Percentiles rank a stretch among this genome's conserved stretches.
These are phyloP conservation scores for Solanum stenotomum DNA, from an alignment of 257 asterid species.

Conservation along the genomic window DNA sequence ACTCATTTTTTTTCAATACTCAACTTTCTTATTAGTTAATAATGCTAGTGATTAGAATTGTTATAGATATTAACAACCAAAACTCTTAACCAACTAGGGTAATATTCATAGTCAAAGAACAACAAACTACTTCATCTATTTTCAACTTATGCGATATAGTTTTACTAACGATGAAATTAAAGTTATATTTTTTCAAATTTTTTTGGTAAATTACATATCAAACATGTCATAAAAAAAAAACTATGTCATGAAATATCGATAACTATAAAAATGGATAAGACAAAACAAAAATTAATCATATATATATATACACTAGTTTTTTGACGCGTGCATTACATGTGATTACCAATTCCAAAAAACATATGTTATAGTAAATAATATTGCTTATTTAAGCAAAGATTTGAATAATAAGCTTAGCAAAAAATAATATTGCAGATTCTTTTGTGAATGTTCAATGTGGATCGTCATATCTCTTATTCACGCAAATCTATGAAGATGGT, in stretches of 20 bases:
- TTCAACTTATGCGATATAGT: background rate
- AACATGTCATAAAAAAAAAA: background rate
- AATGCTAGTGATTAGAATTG: background rate
- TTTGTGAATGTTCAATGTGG: too few relatives aligned
- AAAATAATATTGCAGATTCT: too few relatives aligned
- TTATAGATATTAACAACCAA: background rate
- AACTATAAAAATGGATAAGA: background rate
- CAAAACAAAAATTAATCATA: background rate
- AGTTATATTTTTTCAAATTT: background rate
- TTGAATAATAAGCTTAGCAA: too few relatives aligned
- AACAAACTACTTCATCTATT: background rate
- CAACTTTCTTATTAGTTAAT: background rate
- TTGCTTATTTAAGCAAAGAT: too few relatives aligned
- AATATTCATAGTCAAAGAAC: background rate
- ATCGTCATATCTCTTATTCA: too few relatives aligned
- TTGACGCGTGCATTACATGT: too few relatives aligned
- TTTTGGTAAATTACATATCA: background rate
- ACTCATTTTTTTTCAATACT: background rate
- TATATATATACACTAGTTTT: too few relatives aligned
- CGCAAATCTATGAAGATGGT: too few relatives aligned
- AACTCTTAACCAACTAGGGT: background rate
- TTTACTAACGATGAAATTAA: background rate
- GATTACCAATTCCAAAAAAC: too few relatives aligned
- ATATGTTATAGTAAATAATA: too few relatives aligned
- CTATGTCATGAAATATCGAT: background rate